These are phyloP conservation scores for Hypoxylon subgilvum DNA, from an alignment of 495 filamentous ascomycete species.

Conservation along the genomic window DNA sequence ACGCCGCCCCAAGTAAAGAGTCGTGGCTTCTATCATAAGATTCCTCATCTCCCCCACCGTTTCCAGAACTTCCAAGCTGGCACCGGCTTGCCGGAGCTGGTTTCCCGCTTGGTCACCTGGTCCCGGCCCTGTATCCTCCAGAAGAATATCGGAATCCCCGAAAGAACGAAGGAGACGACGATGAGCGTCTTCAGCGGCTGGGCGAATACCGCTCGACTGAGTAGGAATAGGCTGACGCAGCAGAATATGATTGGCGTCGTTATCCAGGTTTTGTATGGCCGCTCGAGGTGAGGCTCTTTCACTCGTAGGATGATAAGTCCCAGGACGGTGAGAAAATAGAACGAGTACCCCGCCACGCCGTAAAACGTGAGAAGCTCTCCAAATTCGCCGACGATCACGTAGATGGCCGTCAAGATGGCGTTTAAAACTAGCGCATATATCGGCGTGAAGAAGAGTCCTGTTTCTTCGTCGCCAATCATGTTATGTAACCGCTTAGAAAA, in stretches of 20 bases:
- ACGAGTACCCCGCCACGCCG: slow-evolving; percentile 93
- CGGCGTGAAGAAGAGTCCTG: slow-evolving; percentile 80
- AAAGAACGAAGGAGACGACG: slow-evolving; percentile 81
- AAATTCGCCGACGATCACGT: slow-evolving; percentile 88
- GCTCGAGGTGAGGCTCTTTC: slow-evolving; percentile 83
- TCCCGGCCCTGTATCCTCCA: slow-evolving; percentile 74
- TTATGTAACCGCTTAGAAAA: slow-evolving; percentile 60
- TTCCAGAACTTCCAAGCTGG: slow-evolving; percentile 57
- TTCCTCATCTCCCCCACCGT: slow-evolving; percentile 41
- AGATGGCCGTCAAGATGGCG: slow-evolving; percentile 68
- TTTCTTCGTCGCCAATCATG: slow-evolving; percentile 66
- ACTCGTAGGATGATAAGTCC: slow-evolving; percentile 90
- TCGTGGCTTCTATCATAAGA: slow-evolving; percentile 1
- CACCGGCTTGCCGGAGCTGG: slow-evolving; percentile 14
- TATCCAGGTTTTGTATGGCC: slow-evolving; percentile 95
- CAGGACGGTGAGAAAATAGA: slow-evolving; percentile 95
- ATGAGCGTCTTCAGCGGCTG: slow-evolving; percentile 87
- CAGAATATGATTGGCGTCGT: slow-evolving; percentile 96
- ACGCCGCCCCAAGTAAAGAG: slow-evolving; percentile 13
- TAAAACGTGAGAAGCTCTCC: slow-evolving; percentile 92
- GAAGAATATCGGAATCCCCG: slow-evolving; percentile 85
- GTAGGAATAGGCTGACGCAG: slow-evolving; percentile 91
- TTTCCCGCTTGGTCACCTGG: slow-evolving; percentile 46
- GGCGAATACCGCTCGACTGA: slow-evolving; percentile 84
- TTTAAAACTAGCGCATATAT: slow-evolving; percentile 90